A percentile compares a stretch with the other conserved stretches of the same genome.
Conservation (phyloP, 345 rosid genomes). For the Bruguiera sexangula region DNA sequence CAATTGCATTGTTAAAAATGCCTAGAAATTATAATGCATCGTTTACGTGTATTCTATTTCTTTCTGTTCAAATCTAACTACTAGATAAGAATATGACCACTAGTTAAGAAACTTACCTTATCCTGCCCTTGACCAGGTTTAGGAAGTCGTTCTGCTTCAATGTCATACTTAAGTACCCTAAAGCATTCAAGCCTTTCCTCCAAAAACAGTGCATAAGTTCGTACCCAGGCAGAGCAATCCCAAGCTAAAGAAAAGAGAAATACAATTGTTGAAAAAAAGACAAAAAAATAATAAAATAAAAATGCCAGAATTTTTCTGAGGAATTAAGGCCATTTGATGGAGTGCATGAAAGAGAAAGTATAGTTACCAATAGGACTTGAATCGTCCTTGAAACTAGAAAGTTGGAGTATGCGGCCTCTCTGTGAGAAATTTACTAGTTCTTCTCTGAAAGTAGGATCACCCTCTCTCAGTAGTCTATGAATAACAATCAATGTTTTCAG, state of each 20-base stretch:
- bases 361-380: slow-evolving; percentile 83
- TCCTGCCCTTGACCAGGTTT: slow-evolving; percentile 78
- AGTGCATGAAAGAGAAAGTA: neutral
- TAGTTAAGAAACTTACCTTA: slow-evolving; percentile 43
- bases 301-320: too few species aligned
- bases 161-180: slow-evolving; percentile 81
- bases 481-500: slow-evolving; percentile 85
- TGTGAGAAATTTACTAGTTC: slow-evolving; percentile 75
- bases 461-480: slow-evolving; percentile 84
- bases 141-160: slow-evolving; percentile 90
- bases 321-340: neutral
- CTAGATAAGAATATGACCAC: neutral
- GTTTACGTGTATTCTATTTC: too few species aligned
- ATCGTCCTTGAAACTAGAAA: slow-evolving; percentile 96
- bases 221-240: slow-evolving; percentile 99
- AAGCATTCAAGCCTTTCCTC: slow-evolving; percentile 97
- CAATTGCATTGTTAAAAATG: too few species aligned
- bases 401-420: slow-evolving; percentile 82
- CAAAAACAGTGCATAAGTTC: slow-evolving; percentile 87
- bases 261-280: neutral
- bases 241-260: slow-evolving; percentile 55
- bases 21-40: too few species aligned
- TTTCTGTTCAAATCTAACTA: neutral
- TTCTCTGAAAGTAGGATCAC: slow-evolving; percentile 93
- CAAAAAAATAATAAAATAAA: neutral